Conservation (phyloP, 805 yeast species). For the Blastobotrys parvus region DNA sequence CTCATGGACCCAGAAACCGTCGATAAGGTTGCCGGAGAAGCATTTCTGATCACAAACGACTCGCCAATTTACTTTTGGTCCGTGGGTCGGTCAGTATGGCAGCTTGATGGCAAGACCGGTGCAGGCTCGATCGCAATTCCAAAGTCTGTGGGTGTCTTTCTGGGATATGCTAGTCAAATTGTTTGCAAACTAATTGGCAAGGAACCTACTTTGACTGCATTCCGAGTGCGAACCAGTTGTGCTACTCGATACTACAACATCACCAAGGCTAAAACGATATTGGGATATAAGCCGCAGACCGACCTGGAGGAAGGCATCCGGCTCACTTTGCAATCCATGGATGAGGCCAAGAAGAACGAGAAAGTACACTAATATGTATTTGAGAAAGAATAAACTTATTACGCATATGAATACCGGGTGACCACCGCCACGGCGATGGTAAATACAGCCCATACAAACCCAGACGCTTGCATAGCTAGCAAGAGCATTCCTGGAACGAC, state of each 20-base stretch:
- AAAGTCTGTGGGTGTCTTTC: constrained; percentile 67
- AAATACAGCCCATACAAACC: too few species aligned
- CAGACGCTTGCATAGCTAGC: neutral
- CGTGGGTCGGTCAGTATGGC: constrained; percentile 93
- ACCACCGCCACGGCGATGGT: too few species aligned
- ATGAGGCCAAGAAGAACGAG: constrained; percentile 38
- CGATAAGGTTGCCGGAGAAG: constrained; percentile 63
- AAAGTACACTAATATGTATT: neutral
- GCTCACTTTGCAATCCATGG: constrained; percentile 80
- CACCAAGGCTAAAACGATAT: constrained; percentile 65
- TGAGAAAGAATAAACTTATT: neutral
- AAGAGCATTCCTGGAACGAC: too few species aligned
- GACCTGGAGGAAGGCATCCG: constrained; percentile 71
- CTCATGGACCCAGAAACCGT: constrained; percentile 40
- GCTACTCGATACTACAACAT: constrained; percentile 92
- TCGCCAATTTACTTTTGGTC: constrained; percentile 97
- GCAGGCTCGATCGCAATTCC: constrained; percentile 57
- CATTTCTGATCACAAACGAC: constrained; percentile 87
- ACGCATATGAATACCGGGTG: too few species aligned
- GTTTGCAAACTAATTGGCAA: constrained; percentile 63
- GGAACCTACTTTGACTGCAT: constrained; percentile 92
- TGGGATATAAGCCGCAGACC: constrained; percentile 78
- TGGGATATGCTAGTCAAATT: constrained; percentile 75
- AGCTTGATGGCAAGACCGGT: constrained; percentile 84
- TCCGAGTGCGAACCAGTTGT: constrained; percentile 85